Evolutionary conservation across 495 filamentous ascomycete species (phyloP).

Genomic region (Neurospora tetrasperma): DNA sequence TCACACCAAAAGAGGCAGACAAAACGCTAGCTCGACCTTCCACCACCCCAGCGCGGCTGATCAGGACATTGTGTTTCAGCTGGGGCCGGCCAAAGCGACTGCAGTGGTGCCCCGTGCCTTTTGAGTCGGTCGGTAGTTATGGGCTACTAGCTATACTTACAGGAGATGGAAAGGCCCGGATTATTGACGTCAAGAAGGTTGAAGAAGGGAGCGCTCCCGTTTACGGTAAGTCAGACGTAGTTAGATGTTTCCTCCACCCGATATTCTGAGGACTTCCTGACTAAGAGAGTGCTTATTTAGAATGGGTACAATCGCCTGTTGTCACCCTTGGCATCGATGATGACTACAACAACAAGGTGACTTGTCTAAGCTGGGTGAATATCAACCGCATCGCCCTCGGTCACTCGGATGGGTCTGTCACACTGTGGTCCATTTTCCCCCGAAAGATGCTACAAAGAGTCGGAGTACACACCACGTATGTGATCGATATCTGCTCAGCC

Average conservation of each 20-base stretch:
- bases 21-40: slow-evolving; percentile 13
- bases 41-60: slow-evolving; percentile 16
- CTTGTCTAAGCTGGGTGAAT: slow-evolving; percentile 38
- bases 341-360: slow-evolving; percentile 35
- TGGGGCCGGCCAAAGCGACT: slow-evolving; percentile 34
- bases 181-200: slow-evolving; percentile 27
- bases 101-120: slow-evolving; percentile 35
- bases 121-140: slow-evolving; percentile 14
- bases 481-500: slow-evolving; percentile 38
- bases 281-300: slow-evolving; percentile 10
- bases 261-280: not conserved
- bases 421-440: slow-evolving; percentile 39
- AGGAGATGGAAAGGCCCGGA: slow-evolving; percentile 31
- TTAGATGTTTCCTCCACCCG: not conserved
- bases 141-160: slow-evolving; percentile 32
- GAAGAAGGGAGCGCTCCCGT: slow-evolving; percentile 10
- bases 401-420: slow-evolving; percentile 38
- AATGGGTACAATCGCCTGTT: slow-evolving; percentile 30
- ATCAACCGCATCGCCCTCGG: slow-evolving; percentile 37
- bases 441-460: slow-evolving; percentile 28
- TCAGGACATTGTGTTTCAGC: slow-evolving; percentile 24
- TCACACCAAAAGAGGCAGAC: slow-evolving; percentile 13
- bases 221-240: slow-evolving; percentile 23
- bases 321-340: slow-evolving; percentile 27
- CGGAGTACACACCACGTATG: slow-evolving; percentile 30